Evolutionary conservation across 2,329 filamentous ascomycete species (phyloP), one percentile per base, ranked within the genome.

Genomic region (Alternaria sp.): DNA sequence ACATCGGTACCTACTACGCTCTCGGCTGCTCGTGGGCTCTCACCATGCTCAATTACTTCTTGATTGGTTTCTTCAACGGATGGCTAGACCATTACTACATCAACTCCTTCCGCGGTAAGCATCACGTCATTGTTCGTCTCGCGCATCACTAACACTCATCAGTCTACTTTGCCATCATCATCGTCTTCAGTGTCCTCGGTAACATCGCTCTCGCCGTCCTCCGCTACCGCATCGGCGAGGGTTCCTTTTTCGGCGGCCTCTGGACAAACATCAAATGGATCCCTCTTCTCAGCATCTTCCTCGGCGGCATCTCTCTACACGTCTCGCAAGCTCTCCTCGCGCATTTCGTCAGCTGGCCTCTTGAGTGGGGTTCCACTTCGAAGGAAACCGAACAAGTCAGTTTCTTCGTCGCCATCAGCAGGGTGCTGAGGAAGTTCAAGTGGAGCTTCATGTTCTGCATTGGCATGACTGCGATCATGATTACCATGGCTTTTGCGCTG

Each of bases 321-420:
- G 87, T 97, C 52, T 92, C 88, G 28, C 90, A 94, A 77, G 93
- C 93, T 1, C 83, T 97, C 32, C 81, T 96, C 49, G 86, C 89
- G 5, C 93, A 96, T 83, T 92, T 96, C 87, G 92, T 96, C 77
- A 89, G 92, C 81, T 89, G 95, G 75, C 87, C 96, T 80, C 95
- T 96, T 90, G 88, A 87, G 4, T 96, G 93, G 93, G 92, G 92
- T 54, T 89, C 92, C 1, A 96, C 93, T 0, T 87, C 89, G 44
- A 96, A 96, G 81, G 93, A 97, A 82, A 88, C 88, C 54, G 90
- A 93, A 72, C 89, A 91, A 74, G 90, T 91, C 25, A 91, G 93
- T 79, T 96, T 96, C 81, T 95, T 94, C 81, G 91, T 92, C 64
- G 93, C 96, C 77, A 87, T 94, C 17, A 90, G 91, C 32, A 91